These are phyloP conservation scores for Sporothrix variecibatus DNA, from an alignment of 2,329 filamentous ascomycete species.

Conservation along the genomic window DNA sequence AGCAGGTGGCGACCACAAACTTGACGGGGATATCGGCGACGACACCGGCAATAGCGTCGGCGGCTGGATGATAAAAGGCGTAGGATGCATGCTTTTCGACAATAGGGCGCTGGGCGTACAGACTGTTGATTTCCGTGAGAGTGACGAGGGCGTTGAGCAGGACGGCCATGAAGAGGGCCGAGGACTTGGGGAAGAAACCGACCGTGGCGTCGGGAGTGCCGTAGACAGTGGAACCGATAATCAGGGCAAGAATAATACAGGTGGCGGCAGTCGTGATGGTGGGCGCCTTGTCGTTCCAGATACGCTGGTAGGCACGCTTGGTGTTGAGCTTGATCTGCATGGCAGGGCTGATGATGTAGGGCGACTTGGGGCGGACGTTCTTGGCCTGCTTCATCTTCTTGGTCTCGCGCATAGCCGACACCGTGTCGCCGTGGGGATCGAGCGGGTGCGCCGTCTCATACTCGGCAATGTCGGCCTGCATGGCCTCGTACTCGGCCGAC, in stretches of 20 bases:
- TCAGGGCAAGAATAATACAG: conserved; percentile 59
- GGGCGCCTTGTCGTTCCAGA: conserved; percentile 72
- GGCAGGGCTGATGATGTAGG: conserved; percentile 68
- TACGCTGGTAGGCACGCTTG: conserved; percentile 75
- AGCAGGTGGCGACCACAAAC: conserved; percentile 68
- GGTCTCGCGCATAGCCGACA: conserved; percentile 51
- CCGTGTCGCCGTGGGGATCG: conserved; percentile 47
- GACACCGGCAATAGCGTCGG: conserved; percentile 84
- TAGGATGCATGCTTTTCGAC: conserved; percentile 89
- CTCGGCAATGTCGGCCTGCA: conserved; percentile 58
- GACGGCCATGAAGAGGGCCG: conserved; percentile 83
- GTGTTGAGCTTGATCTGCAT: conserved; percentile 54
- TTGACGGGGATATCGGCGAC: conserved; percentile 84
- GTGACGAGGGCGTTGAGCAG: conserved; percentile 82
- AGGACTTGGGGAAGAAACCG: conserved; percentile 63
- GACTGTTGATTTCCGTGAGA: conserved; percentile 78
- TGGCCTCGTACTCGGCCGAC: conserved; percentile 52
- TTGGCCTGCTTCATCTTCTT: conserved; percentile 60
- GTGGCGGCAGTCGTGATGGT: conserved; percentile 80
- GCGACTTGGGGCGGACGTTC: conserved; percentile 72
- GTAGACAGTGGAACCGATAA: conserved; percentile 31
- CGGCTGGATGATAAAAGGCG: conserved; percentile 89
- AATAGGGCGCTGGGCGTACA: conserved; percentile 87
- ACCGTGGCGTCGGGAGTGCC: conserved; percentile 32
- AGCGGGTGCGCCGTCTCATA: conserved; percentile 52